phyloP scores from a whole-genome alignment of 805 yeast species.

The Starmerella cellae region DNA sequence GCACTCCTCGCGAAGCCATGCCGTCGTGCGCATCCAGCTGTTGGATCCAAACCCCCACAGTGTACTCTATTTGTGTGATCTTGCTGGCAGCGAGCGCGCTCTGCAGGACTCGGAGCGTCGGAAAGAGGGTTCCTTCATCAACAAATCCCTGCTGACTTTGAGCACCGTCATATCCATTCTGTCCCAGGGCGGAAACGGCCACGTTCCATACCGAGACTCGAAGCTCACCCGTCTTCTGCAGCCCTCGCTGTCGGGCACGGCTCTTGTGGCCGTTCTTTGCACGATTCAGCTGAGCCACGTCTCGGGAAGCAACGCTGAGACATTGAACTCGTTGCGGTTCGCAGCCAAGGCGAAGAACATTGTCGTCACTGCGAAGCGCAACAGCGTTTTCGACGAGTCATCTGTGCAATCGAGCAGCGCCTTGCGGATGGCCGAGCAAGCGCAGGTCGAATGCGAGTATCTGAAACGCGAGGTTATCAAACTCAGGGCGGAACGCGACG shows the following conservation, averaged over 20 bases:
- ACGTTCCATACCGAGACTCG: slow-evolving; percentile 87
- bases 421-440: slow-evolving; percentile 43
- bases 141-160: slow-evolving; percentile 76
- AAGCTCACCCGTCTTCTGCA: slow-evolving; percentile 80
- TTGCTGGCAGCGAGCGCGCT: slow-evolving; percentile 94
- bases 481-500: slow-evolving; percentile 15
- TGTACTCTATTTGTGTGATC: slow-evolving; percentile 75
- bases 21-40: slow-evolving; percentile 61
- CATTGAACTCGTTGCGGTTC: slow-evolving; percentile 75
- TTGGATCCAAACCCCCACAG: slow-evolving; percentile 34
- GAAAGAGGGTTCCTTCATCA: slow-evolving; percentile 87
- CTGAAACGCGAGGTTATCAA: slow-evolving; percentile 19
- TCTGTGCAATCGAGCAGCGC: slow-evolving; percentile 23
- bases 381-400: slow-evolving; percentile 28
- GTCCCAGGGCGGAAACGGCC: slow-evolving; percentile 39
- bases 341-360: slow-evolving; percentile 90
- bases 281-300: slow-evolving; percentile 58
- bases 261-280: slow-evolving; percentile 73
- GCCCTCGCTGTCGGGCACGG: slow-evolving; percentile 80
- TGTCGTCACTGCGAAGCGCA: slow-evolving; percentile 47
- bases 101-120: slow-evolving; percentile 62
- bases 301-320: slow-evolving; percentile 46
- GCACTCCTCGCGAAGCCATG: slow-evolving; percentile 83
- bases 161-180: slow-evolving; percentile 85
- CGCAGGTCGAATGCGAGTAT: slow-evolving; percentile 38